Conservation (phyloP, 805 yeast genomes). For the Candida maltosa region DNA sequence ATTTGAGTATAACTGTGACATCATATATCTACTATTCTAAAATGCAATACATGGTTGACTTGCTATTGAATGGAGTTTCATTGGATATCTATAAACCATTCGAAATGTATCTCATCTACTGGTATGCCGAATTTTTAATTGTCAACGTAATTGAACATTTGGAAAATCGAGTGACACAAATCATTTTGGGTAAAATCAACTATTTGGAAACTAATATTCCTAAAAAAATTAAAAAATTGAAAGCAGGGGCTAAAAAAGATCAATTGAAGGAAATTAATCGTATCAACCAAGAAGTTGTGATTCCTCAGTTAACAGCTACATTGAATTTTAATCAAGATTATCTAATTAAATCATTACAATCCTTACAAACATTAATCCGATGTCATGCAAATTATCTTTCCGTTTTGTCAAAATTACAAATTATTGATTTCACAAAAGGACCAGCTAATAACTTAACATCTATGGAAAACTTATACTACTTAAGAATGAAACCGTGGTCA, state of each 20-base stretch:
- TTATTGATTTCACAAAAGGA: constrained; percentile 22
- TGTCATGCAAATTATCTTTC: constrained; percentile 16
- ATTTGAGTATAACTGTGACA: constrained; percentile 61
- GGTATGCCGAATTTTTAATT: constrained; percentile 58
- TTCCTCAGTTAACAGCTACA: constrained; percentile 32
- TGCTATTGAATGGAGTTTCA: constrained; percentile 72
- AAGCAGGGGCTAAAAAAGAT: constrained; percentile 50
- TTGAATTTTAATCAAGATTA: constrained; percentile 19
- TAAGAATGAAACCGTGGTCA: constrained; percentile 77
- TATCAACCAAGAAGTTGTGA: constrained; percentile 22
- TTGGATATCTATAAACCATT: constrained; percentile 67
- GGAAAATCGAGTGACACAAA: constrained; percentile 27
- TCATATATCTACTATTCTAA: constrained; percentile 69
- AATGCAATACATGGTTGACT: constrained; percentile 66
- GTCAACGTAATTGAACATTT: constrained; percentile 41
- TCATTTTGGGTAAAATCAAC: constrained; percentile 33
- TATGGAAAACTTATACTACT: constrained; percentile 23
- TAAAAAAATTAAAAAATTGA: constrained; percentile 43
- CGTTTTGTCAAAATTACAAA: constrained; percentile 15
- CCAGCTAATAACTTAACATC: constrained; percentile 20
- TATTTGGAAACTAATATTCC: constrained; percentile 30
- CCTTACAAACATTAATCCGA: constrained; percentile 17
- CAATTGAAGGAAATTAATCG: constrained; percentile 26
- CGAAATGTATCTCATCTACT: constrained; percentile 66
- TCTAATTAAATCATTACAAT: constrained; percentile 16